Percentiles rank a stretch among this genome's conserved stretches.
Conservation (phyloP, 441 rosid genomes). For the Macaranga tanarius region DNA sequence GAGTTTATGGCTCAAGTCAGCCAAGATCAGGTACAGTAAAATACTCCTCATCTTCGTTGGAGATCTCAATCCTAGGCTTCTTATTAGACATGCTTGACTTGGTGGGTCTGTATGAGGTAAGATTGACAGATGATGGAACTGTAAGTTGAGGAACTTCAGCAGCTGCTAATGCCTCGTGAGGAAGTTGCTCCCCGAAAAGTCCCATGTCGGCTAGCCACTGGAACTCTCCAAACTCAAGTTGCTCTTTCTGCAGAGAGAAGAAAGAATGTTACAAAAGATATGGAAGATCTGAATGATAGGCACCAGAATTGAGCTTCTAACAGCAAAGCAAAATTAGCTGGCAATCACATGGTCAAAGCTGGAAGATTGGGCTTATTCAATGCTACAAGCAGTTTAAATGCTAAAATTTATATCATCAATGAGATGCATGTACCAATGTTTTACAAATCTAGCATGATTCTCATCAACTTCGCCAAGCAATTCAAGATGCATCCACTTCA, state of each 20-base stretch:
- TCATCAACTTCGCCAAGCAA: too few species aligned
- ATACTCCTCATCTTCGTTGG: slow-evolving; percentile 67
- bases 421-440: too few species aligned
- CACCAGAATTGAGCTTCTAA: too few species aligned
- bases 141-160: slow-evolving; percentile 89
- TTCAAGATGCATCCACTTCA: too few species aligned
- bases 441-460: too few species aligned
- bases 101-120: slow-evolving; percentile 41
- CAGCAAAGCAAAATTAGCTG: not conserved
- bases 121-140: slow-evolving; percentile 31
- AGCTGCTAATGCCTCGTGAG: slow-evolving; percentile 59
- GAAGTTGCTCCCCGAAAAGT: slow-evolving; percentile 56
- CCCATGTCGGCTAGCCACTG: slow-evolving; percentile 88
- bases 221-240: slow-evolving; percentile 70
- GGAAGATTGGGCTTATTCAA: too few species aligned
- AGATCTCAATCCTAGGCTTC: slow-evolving; percentile 74
- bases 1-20: slow-evolving; percentile 22
- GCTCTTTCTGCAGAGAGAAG: slow-evolving; percentile 55
- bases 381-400: too few species aligned
- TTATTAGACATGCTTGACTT: slow-evolving; percentile 58
- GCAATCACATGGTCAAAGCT: too few species aligned
- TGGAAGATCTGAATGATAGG: not conserved
- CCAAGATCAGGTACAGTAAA: slow-evolving; percentile 96
- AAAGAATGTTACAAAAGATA: slow-evolving; percentile 1
- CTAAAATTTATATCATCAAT: too few species aligned